These are phyloP conservation scores for Vitis vinifera DNA, from an alignment of 164 flowering plant species.

Conservation along the genomic window ASM3070453v1 NC_081808.1:22708001-22708500, in stretches of 20 bases:
- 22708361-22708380: neutral
- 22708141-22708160: conserved; percentile 85
- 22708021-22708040: too few species aligned
- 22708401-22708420: too few species aligned
- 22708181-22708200: conserved; percentile 99
- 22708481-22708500: conserved; percentile 13
- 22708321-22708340: neutral
- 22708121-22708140: conserved; percentile 98
- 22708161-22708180: conserved; percentile 89
- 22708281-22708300: conserved; percentile 12
- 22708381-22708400: neutral
- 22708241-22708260: conserved; percentile 12
- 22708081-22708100: conserved; percentile 90
- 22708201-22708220: conserved; percentile 69
- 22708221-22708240: conserved; percentile 37
- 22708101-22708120: conserved; percentile 90
- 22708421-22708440: too few species aligned
- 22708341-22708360: conserved; percentile 4
- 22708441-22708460: neutral
- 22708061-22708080: conserved; percentile 28
- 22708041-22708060: neutral
- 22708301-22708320: conserved; percentile 9
- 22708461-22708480: conserved; percentile 16
- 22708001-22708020: neutral
- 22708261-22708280: conserved; percentile 6